Base-by-base conservation (phyloP, 768 basidiomycete genomes). In the Amanita polypyramis region DNA sequence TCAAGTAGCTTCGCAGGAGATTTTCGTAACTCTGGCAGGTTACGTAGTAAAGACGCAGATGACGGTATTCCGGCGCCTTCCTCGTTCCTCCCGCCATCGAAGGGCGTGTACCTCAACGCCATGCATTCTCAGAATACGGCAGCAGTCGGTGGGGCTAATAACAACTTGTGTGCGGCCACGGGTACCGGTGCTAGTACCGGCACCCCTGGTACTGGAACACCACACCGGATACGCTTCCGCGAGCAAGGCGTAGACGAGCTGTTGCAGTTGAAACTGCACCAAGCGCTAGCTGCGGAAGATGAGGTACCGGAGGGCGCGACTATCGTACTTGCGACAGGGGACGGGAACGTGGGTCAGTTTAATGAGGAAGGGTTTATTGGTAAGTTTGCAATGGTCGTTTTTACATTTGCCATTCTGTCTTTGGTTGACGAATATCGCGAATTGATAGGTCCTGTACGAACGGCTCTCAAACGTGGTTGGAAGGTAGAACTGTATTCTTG, bases 231-330 rank as follows among this genome's bases (percentile, higher is more conserved):
- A 47, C 76, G 80, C 30, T 90, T 82, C 59, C 77, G 88, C 49
- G 90, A 94, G 58, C 93, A 98, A 64, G 92, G 90, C 9, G 94
- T 98, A 2, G 94, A 98, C 61, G 94, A 98, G 65, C 73, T 96
- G 20, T 66, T 98, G 43, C 93, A 96, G 63, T 72, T 97, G 50
- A 96, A 98, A 61, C 71, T 97, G 25, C 82, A 93, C 54, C 91
- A 94, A 60, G 83, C 84, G 9, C 70, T 97, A 44, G 80, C 84
- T 8, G 79, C 76, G 37, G 73, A 76, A 5, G 85, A 89, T 52
- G 67, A 69, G 12, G 70, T 74, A 1, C 80, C 77, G 2, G 80
- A 80, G 9, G 76, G 79, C 2, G 76, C 81, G 10, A 91, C 88
- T 15, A 86, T 96, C 55, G 84, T 96, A 38, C 76, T 97, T 36